Evolutionary conservation across 305 asterid species (phyloP).

Genomic region (Rubia peregrina): DNA sequence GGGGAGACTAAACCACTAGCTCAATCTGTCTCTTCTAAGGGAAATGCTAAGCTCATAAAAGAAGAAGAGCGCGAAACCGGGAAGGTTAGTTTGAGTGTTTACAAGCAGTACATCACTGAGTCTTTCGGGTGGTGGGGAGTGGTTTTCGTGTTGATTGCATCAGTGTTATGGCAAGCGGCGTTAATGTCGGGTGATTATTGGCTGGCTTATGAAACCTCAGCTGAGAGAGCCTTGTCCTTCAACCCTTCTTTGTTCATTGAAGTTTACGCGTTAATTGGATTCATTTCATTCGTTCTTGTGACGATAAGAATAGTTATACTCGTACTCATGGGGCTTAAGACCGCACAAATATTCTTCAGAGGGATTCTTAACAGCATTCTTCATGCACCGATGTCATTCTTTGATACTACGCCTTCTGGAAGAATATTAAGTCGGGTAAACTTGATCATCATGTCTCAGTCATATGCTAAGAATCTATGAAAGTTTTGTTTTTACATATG

Average conservation of each 20-base stretch:
- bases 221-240: conserved; percentile 46
- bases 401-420: conserved; percentile 98
- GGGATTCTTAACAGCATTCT: conserved; percentile 72
- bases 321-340: conserved; percentile 75
- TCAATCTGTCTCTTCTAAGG: conserved; percentile 27
- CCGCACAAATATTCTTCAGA: conserved; percentile 74
- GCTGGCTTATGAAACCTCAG: conserved; percentile 88
- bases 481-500: not conserved
- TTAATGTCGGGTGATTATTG: conserved; percentile 77
- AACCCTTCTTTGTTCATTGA: conserved; percentile 58
- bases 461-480: not conserved
- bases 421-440: conserved; percentile 90
- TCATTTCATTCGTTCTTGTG: conserved; percentile 39
- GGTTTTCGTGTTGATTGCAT: conserved; percentile 33
- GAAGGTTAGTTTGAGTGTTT: conserved; percentile 58
- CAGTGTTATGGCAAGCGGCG: conserved; percentile 71
- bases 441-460: not conserved
- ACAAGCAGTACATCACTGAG: conserved; percentile 74
- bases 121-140: conserved; percentile 87
- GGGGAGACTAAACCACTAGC: conserved; percentile 40
- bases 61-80: conserved; percentile 95
- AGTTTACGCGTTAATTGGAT: conserved; percentile 49
- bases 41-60: conserved; percentile 67
- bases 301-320: conserved; percentile 41
- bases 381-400: conserved; percentile 97